These are phyloP conservation scores for Cladophialophora immunda DNA, from an alignment of 2,329 filamentous ascomycete species.

Conservation along the genomic window DNA sequence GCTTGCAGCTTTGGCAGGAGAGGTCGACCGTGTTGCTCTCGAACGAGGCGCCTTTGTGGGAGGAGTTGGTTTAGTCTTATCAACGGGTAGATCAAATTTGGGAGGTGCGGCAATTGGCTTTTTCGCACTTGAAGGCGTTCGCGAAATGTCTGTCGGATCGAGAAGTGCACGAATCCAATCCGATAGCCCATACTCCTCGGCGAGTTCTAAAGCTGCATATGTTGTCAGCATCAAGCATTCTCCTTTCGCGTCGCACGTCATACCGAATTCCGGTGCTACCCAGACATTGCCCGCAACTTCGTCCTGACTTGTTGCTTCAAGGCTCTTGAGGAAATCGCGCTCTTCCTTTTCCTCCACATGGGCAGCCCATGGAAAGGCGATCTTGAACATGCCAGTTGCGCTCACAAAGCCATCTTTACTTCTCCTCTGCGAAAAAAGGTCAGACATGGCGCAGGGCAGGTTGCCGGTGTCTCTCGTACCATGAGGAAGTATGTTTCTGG, in stretches of 20 bases:
- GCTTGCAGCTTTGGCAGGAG: conserved; percentile 56
- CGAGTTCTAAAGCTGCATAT: conserved; percentile 75
- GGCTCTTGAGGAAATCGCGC: conserved; percentile 80
- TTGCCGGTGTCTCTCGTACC: conserved; percentile 55
- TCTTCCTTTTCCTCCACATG: conserved; percentile 66
- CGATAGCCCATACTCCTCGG: conserved; percentile 84
- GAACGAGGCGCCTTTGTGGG: conserved; percentile 44
- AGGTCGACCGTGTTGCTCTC: conserved; percentile 67
- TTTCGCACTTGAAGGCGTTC: conserved; percentile 71
- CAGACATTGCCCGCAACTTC: conserved; percentile 97
- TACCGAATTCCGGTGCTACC: conserved; percentile 81
- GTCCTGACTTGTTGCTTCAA: conserved; percentile 79
- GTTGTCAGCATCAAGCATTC: conserved; percentile 34
- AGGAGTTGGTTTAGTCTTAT: conserved; percentile 46
- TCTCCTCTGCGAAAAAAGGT: conserved; percentile 57
- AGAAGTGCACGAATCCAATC: conserved; percentile 93
- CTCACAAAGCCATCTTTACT: conserved; percentile 73
- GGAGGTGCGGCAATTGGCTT: conserved; percentile 85
- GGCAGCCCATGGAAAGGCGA: conserved; percentile 71
- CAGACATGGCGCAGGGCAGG: conserved; percentile 22
- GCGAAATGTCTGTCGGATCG: conserved; percentile 81
- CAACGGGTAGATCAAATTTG: conserved; percentile 70
- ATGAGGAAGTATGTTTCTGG: conserved; percentile 97
- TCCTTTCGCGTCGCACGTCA: conserved; percentile 30
- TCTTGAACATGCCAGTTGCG: conserved; percentile 76